Evolutionary conservation across 768 basidiomycete genomes (phyloP).

Genomic region (Multifurca ochricompacta): DNA sequence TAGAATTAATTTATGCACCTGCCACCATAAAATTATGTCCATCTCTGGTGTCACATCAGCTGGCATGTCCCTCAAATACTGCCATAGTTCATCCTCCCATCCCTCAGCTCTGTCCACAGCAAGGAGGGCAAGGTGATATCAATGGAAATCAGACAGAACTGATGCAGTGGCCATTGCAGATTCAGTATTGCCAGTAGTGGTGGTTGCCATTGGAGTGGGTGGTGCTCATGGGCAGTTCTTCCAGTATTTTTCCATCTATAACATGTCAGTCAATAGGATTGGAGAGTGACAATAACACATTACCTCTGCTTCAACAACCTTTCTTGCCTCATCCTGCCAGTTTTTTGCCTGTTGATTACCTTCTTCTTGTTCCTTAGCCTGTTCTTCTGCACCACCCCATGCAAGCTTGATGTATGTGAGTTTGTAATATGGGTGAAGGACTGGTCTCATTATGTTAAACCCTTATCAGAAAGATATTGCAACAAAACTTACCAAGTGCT

Average conservation of each 20-base stretch:
- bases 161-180: too few relatives aligned
- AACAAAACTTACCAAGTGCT: slow-evolving; percentile 25
- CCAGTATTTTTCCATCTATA: neutral
- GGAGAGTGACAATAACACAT: neutral
- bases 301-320: slow-evolving; percentile 14
- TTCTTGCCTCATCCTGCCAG: slow-evolving; percentile 17
- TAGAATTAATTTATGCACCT: slow-evolving; percentile 1
- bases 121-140: neutral
- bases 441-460: too few relatives aligned
- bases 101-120: neutral
- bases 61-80: slow-evolving; percentile 18
- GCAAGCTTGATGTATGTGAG: slow-evolving; percentile 22
- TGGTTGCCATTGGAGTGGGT: neutral
- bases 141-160: neutral
- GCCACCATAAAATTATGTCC: slow-evolving; percentile 20
- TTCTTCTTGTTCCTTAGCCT: slow-evolving; percentile 4
- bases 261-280: neutral
- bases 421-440: slow-evolving; percentile 29
- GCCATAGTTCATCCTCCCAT: slow-evolving; percentile 7
- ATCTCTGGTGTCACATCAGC: slow-evolving; percentile 16
- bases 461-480: too few relatives aligned
- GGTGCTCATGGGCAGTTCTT: neutral
- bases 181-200: neutral
- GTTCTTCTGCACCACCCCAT: slow-evolving; percentile 28
- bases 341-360: slow-evolving; percentile 17